These are phyloP conservation scores for Antarctomyces pellizariae DNA, from an alignment of 495 filamentous ascomycete genomes.

Conservation along the genomic window DNA sequence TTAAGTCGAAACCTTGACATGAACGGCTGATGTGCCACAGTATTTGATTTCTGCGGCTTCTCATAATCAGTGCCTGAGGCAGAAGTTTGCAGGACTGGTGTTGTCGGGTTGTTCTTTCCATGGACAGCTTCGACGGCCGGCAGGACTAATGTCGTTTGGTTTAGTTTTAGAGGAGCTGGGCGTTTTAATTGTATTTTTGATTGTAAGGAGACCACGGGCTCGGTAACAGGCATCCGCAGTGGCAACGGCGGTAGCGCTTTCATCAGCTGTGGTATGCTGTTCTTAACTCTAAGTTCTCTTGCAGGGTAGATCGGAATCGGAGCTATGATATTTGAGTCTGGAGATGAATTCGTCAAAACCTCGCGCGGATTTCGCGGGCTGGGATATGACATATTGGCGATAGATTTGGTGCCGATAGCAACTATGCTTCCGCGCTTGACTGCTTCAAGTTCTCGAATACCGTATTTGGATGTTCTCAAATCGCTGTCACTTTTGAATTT, in stretches of 20 bases:
- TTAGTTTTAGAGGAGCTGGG: slow-evolving; percentile 1
- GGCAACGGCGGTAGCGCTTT: slow-evolving; percentile 24
- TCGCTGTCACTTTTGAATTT: no score
- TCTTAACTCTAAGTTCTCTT: slow-evolving; percentile 21
- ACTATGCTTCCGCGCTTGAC: no score
- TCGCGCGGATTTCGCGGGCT: no score
- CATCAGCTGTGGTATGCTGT: slow-evolving; percentile 26
- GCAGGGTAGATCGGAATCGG: slow-evolving; percentile 23
- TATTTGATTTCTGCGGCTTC: not conserved
- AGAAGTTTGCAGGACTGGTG: not conserved
- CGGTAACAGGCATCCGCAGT: slow-evolving; percentile 1
- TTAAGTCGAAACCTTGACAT: slow-evolving; percentile 7
- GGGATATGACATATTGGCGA: no score
- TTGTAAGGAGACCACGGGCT: not conserved
- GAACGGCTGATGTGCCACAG: not conserved
- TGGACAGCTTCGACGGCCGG: not conserved
- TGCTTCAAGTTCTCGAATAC: no score
- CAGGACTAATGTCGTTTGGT: not conserved
- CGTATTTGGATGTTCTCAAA: no score
- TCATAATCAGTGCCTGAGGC: not conserved
- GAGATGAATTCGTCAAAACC: no score
- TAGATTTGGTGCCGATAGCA: no score
- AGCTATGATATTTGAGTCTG: slow-evolving; percentile 15
- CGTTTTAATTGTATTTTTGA: slow-evolving; percentile 2
- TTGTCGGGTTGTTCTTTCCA: not conserved